A percentile compares a stretch with the other conserved stretches of the same genome.
phyloP scores from a whole-genome alignment of 352 stramenopile species.

The Lagenidium giganteum region DNA sequence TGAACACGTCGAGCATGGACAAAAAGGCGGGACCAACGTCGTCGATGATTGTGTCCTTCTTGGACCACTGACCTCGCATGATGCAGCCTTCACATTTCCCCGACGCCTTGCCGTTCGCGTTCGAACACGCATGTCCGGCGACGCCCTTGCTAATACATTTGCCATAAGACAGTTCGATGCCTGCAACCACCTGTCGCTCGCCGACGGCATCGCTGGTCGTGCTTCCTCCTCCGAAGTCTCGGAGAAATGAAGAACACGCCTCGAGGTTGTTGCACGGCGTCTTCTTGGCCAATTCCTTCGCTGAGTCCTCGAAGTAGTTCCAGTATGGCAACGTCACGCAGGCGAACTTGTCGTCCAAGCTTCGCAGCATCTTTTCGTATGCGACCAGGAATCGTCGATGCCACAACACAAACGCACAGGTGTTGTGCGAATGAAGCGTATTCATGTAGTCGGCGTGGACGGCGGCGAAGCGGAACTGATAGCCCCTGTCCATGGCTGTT shows the following conservation, averaged over 20 bases:
- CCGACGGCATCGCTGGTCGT: background rate
- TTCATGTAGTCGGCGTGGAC: constrained; percentile 10
- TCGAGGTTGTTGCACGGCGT: constrained; percentile 13
- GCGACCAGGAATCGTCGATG: constrained; percentile 19
- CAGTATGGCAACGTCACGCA: constrained; percentile 17
- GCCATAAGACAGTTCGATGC: constrained; percentile 2
- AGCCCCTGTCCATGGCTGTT: constrained; percentile 17
- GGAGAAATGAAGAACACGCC: constrained; percentile 13
- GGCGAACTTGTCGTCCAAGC: constrained; percentile 12
- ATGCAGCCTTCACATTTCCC: constrained; percentile 11
- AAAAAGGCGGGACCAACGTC: constrained; percentile 6
- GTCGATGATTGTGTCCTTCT: constrained; percentile 9
- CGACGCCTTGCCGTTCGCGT: constrained; percentile 10
- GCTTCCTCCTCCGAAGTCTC: constrained; percentile 13
- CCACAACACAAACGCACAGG: constrained; percentile 18
- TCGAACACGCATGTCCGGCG: constrained; percentile 12
- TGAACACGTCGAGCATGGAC: constrained; percentile 12
- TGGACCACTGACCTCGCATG: constrained; percentile 14
- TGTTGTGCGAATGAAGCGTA: constrained; percentile 14
- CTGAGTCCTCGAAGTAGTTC: constrained; percentile 21
- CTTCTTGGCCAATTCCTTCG: constrained; percentile 4
- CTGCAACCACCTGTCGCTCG: constrained; percentile 7
- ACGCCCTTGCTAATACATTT: constrained; percentile 16
- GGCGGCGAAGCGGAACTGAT: constrained; percentile 14
- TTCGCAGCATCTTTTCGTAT: constrained; percentile 24